phyloP scores from a whole-genome alignment of 1,284 basidiomycete genomes.

The Malassezia slooffiae region DNA sequence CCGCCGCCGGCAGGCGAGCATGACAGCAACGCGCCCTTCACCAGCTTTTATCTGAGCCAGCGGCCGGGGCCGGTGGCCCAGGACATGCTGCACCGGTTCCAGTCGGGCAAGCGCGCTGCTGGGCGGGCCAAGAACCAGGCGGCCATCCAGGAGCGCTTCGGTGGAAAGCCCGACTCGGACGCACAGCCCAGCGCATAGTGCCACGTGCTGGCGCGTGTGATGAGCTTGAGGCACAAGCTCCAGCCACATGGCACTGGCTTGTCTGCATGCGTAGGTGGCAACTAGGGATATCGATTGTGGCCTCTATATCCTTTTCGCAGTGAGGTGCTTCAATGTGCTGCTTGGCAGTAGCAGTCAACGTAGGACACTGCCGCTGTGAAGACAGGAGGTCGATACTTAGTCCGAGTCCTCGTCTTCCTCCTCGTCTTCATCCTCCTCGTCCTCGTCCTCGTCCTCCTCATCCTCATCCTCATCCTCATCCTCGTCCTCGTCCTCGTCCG shows the following conservation, averaged over 20 bases:
- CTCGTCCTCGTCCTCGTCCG: conserved; percentile 29
- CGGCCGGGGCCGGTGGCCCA: conserved; percentile 16
- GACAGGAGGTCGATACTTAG: no score
- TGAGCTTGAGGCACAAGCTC: no score
- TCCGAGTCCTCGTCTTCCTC: conserved; percentile 15
- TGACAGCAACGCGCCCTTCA: conserved; percentile 22
- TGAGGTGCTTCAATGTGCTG: no score
- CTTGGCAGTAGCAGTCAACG: no score
- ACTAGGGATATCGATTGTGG: no score
- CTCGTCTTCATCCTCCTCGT: conserved; percentile 12
- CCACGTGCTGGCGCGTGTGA: no score
- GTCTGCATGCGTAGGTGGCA: no score
- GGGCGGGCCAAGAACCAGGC: conserved; percentile 30
- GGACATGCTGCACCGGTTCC: conserved; percentile 30
- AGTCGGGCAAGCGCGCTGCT: conserved; percentile 27
- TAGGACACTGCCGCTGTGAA: no score
- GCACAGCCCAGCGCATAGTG: no score
- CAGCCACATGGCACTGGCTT: no score
- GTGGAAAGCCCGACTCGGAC: no score
- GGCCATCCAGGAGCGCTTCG: conserved; percentile 18
- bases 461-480: conserved; percentile 51
- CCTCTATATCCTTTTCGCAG: no score
- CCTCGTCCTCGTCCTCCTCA: conserved; percentile 39
- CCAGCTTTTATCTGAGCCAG: conserved; percentile 20
- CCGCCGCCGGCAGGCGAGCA: conserved; percentile 17